phyloP scores from a whole-genome alignment of 1,284 basidiomycete species.

The Fistulinella staudtii region DNA sequence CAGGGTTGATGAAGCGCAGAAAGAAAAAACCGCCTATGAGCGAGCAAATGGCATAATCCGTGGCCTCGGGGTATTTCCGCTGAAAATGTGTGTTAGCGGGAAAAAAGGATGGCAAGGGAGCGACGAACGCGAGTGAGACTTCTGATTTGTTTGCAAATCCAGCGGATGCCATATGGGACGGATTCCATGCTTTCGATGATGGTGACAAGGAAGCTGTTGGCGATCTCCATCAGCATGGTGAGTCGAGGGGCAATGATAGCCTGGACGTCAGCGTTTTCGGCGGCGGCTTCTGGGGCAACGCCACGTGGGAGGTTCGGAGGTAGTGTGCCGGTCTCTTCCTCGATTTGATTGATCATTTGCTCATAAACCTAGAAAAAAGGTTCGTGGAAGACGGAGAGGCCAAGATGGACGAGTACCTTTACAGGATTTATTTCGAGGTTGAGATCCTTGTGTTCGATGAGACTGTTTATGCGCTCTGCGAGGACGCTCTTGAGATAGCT shows the following conservation, averaged over 20 bases:
- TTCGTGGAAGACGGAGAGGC: neutral
- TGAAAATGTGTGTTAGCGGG: conserved; percentile 34
- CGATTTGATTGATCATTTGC: conserved; percentile 97
- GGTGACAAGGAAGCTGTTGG: conserved; percentile 94
- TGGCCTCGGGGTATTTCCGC: conserved; percentile 97
- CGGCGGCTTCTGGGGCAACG: conserved; percentile 90
- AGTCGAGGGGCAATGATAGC: conserved; percentile 94
- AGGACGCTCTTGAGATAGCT: conserved; percentile 96
- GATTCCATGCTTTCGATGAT: conserved; percentile 98
- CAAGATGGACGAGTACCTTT: conserved; percentile 56
- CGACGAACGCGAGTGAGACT: conserved; percentile 79
- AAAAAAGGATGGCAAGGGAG: conserved; percentile 2
- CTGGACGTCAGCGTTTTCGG: conserved; percentile 91
- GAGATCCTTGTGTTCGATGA: conserved; percentile 97
- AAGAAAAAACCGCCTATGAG: conserved; percentile 99
- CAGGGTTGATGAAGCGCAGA: conserved; percentile 99
- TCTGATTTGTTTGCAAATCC: conserved; percentile 99
- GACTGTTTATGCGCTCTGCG: conserved; percentile 94
- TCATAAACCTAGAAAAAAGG: conserved; percentile 73
- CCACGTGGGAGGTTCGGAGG: conserved; percentile 89
- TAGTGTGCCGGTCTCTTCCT: conserved; percentile 90
- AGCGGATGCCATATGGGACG: conserved; percentile 97
- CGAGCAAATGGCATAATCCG: conserved; percentile 96
- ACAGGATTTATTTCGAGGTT: conserved; percentile 99
- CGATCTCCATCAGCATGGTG: conserved; percentile 99